Conservation (phyloP, 1,139 yeast species). For the Arxiozyma slooffiae region DNA sequence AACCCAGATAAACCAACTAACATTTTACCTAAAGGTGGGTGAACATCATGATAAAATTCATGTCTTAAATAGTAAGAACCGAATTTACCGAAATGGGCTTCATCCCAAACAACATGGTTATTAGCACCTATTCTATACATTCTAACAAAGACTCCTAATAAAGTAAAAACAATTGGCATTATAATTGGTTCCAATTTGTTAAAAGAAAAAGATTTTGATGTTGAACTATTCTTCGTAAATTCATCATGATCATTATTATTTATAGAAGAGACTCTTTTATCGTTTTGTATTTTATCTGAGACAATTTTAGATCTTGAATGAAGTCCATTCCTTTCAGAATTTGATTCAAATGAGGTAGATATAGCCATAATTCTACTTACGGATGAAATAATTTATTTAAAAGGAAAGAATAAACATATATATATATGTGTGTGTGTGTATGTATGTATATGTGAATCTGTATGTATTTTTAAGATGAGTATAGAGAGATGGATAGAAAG, state of each 20-base stretch:
- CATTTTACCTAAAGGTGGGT: constrained; percentile 98
- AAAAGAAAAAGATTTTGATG: background rate
- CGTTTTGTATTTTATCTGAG: background rate
- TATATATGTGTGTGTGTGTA: too few species aligned
- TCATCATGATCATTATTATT: background rate
- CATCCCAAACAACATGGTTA: constrained; percentile 85
- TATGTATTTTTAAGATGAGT: background rate
- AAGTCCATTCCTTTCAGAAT: background rate
- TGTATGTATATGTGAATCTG: too few species aligned
- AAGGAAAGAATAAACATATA: background rate
- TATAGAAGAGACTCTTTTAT: background rate
- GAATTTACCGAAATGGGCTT: constrained; percentile 93
- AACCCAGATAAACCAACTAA: constrained; percentile 90
- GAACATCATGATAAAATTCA: constrained; percentile 95
- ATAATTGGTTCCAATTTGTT: constrained; percentile 14
- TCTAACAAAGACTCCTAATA: constrained; percentile 60
- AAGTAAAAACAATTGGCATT: constrained; percentile 54
- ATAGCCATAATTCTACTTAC: background rate
- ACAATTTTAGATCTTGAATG: background rate
- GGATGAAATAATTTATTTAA: too few species aligned
- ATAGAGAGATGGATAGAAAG: too few species aligned
- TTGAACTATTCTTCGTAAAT: background rate
- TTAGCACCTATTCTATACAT: constrained; percentile 65
- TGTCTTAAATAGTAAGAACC: constrained; percentile 90
- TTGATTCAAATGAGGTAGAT: constrained; percentile 1